These are phyloP conservation scores for Kwoniella botswanensis DNA, from an alignment of 768 basidiomycete species.

Conservation along the genomic window DNA sequence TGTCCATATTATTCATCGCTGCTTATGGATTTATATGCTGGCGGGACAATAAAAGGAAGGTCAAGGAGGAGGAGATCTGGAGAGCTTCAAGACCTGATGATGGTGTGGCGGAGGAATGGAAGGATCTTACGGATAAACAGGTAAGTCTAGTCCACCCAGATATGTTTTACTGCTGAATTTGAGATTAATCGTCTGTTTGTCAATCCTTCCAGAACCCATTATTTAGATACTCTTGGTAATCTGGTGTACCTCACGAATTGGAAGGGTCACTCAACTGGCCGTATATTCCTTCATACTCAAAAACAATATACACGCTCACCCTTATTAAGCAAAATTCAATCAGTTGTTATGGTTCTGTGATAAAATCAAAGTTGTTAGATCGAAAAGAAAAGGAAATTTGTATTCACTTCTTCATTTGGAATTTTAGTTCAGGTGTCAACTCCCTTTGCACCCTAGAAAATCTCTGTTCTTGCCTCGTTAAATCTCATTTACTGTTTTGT, in stretches of 20 bases:
- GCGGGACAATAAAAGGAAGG: slow-evolving; percentile 6
- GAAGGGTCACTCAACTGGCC: background rate
- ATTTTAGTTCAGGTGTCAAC: too few species aligned
- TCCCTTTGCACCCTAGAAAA: too few species aligned
- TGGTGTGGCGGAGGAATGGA: slow-evolving; percentile 37
- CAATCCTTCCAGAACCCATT: background rate
- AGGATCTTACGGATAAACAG: slow-evolving; percentile 37
- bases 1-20: slow-evolving; percentile 12
- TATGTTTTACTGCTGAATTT: background rate
- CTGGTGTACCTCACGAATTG: background rate
- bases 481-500: too few species aligned
- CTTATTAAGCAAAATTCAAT: too few species aligned
- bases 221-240: background rate
- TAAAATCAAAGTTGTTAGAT: too few species aligned
- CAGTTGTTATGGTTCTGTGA: too few species aligned
- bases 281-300: background rate
- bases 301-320: too few species aligned
- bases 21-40: slow-evolving; percentile 12
- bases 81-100: slow-evolving; percentile 6
- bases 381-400: too few species aligned
- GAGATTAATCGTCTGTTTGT: background rate
- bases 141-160: background rate
- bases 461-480: too few species aligned
- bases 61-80: slow-evolving; percentile 12
- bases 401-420: too few species aligned